Evolutionary conservation across 768 basidiomycete species (phyloP).

Genomic region (Agaricus subrufescens): DNA sequence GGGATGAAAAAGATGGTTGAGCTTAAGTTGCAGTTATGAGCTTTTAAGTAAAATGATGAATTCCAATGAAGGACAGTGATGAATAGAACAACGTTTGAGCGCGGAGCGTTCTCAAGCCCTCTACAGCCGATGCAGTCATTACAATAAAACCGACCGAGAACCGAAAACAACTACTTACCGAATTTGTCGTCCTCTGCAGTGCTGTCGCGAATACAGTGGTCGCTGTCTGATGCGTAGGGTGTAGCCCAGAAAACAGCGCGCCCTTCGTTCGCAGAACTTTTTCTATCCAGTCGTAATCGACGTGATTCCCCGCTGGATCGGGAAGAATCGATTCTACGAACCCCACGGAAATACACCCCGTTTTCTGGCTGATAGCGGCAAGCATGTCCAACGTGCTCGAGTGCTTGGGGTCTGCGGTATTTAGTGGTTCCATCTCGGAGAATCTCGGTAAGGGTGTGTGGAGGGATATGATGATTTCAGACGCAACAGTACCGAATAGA

Average conservation of each 20-base stretch:
- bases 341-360: not conserved
- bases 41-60: too few species aligned
- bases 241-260: not conserved
- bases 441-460: not conserved
- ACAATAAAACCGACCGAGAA: not conserved
- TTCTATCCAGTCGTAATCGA: not conserved
- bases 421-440: not conserved
- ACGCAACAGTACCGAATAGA: not conserved
- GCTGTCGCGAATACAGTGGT: not conserved
- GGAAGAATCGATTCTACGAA: constrained; percentile 1
- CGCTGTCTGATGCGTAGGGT: constrained; percentile 3
- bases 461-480: not conserved
- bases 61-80: too few species aligned
- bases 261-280: not conserved
- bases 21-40: too few species aligned
- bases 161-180: not conserved
- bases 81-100: too few species aligned
- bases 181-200: not conserved
- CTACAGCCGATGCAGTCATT: not conserved
- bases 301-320: not conserved
- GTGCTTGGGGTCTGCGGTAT: not conserved
- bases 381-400: not conserved
- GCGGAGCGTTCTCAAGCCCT: too few species aligned
- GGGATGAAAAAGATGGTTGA: too few species aligned
- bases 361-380: not conserved